Percentiles rank a stretch among this genome's conserved stretches.
Evolutionary conservation across 495 filamentous ascomycete species (phyloP).

Genomic region (Aspergillus bertholletiae): DNA sequence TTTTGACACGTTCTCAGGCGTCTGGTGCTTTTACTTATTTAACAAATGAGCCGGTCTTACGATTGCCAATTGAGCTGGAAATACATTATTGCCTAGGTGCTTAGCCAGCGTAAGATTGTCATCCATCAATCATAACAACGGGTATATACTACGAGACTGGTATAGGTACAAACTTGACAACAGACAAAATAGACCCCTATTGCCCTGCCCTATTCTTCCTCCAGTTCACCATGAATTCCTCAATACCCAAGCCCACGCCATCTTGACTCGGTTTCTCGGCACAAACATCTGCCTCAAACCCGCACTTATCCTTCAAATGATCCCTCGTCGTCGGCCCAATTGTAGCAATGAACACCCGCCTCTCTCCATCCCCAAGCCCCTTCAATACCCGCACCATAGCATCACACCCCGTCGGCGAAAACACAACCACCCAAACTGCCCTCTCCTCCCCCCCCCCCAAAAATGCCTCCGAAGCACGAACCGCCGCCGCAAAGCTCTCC

Average conservation of each 20-base stretch:
- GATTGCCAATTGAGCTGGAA: not conserved
- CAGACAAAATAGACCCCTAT: not conserved
- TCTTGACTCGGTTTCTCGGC: conserved; percentile 79
- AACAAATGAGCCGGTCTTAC: conserved; percentile 1
- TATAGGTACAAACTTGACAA: not conserved
- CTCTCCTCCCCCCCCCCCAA: conserved; percentile 17
- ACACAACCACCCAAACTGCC: conserved; percentile 81
- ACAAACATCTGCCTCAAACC: conserved; percentile 75
- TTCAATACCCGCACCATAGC: conserved; percentile 67
- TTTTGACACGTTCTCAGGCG: conserved; percentile 3
- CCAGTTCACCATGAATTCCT: conserved; percentile 40
- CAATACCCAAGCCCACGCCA: conserved; percentile 70
- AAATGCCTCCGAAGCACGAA: conserved; percentile 18
- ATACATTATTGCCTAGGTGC: not conserved
- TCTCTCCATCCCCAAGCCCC: conserved; percentile 11
- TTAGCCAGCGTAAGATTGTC: not conserved
- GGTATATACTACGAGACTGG: not conserved
- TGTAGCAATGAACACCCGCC: conserved; percentile 63
- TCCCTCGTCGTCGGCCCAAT: conserved; percentile 93
- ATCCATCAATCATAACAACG: not conserved
- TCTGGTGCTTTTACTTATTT: not conserved
- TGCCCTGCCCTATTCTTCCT: not conserved
- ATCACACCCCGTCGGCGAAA: conserved; percentile 86
- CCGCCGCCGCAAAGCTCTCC: conserved; percentile 50
- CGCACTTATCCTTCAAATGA: conserved; percentile 63